These are phyloP conservation scores for Stylosanthes scabra DNA, from an alignment of 331 rosid genomes.

Conservation along the genomic window DNA sequence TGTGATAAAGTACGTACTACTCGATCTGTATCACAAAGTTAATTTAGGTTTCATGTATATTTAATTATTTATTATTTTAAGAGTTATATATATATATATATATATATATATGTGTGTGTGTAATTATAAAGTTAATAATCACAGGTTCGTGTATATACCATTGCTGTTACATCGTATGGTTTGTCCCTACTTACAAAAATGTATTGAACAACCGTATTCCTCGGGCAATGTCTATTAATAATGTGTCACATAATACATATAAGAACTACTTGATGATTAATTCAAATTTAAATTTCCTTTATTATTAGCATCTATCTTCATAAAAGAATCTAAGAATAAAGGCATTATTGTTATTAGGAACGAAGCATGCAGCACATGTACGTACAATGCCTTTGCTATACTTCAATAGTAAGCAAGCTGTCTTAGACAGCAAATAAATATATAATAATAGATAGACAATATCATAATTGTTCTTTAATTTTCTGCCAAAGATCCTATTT, in stretches of 20 bases:
- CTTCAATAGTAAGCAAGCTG: slow-evolving; percentile 16
- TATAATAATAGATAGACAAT: background rate
- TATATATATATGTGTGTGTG: no score
- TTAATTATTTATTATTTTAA: no score
- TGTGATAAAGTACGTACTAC: slow-evolving; percentile 3
- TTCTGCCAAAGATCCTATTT: background rate
- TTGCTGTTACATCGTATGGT: background rate
- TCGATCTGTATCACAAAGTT: background rate
- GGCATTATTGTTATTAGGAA: background rate
- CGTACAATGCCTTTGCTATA: background rate
- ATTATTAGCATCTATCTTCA: background rate
- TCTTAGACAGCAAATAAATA: background rate
- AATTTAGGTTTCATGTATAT: no score
- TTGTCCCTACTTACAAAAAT: background rate
- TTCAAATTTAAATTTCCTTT: background rate
- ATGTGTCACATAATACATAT: background rate
- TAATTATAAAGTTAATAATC: background rate
- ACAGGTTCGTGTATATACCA: background rate
- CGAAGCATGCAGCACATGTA: slow-evolving; percentile 19
- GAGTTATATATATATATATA: no score
- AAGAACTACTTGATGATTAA: slow-evolving; percentile 24
- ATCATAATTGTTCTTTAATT: background rate
- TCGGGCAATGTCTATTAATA: background rate
- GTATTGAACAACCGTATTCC: background rate
- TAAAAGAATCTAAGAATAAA: background rate